Conservation (phyloP, 169 alveolate species). For the Cyclospora cayetanensis region DNA sequence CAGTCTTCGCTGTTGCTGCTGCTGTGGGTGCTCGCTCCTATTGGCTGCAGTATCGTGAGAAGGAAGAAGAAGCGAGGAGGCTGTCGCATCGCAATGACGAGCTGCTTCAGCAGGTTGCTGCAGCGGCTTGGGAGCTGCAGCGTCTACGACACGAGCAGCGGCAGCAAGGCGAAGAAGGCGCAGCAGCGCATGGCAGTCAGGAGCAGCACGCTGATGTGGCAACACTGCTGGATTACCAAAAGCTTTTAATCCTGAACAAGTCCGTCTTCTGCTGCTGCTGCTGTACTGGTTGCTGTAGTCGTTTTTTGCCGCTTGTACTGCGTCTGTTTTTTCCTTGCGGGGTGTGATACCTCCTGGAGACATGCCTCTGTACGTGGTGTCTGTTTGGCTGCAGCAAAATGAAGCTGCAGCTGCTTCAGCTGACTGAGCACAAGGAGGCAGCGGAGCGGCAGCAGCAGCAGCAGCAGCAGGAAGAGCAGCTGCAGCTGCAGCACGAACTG, state of each 20-base stretch:
- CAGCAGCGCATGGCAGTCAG: background rate
- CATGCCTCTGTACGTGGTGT: background rate
- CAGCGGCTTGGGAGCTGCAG: conserved; percentile 55
- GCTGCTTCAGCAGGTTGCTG: conserved; percentile 65
- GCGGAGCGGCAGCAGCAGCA: conserved; percentile 64
- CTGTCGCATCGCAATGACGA: conserved; percentile 58
- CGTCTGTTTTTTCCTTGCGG: background rate
- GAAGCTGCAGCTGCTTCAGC: conserved; percentile 68
- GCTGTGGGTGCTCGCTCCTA: background rate
- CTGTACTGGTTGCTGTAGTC: background rate
- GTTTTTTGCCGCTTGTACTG: conserved; percentile 9
- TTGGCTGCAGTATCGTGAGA: conserved; percentile 51
- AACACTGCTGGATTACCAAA: background rate
- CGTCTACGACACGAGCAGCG: conserved; percentile 20
- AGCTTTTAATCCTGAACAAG: background rate
- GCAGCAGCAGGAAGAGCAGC: conserved; percentile 51
- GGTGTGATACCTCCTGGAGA: too few species aligned
- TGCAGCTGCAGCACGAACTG: conserved; percentile 58
- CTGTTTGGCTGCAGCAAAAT: conserved; percentile 41
- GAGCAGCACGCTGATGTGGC: conserved; percentile 21
- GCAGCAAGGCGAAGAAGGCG: background rate
- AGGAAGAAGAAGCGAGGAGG: conserved; percentile 62
- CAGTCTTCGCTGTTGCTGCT: background rate
- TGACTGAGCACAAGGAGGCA: conserved; percentile 62
- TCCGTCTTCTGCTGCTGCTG: background rate